Evolutionary conservation across 2,329 filamentous ascomycete species (phyloP), one percentile per base, ranked within the genome.

Genomic region (Cryphonectria parasitica): DNA sequence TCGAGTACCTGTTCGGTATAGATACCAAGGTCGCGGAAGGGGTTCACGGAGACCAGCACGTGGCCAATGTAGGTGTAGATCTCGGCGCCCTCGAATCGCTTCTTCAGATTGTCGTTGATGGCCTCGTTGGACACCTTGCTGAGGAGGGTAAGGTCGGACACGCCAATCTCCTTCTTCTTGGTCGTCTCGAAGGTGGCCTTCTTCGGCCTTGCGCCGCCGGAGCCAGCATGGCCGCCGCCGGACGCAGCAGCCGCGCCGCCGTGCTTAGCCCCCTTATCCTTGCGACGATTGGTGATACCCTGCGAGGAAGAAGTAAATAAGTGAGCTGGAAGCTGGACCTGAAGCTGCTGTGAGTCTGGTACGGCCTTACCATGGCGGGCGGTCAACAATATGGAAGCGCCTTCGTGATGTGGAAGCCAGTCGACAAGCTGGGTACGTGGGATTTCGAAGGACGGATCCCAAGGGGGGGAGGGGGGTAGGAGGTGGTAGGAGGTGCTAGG

Each of bases 11-110:
- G 85, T 75, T 98, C 95, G 81, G 95, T 98, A 83, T 99, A 99
- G 83, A 99, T 98, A 69, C 96, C 96, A 84, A 97, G 87, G 79
- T 99, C 96, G 79, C 94, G 91, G 82, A 99, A 99, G 49, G 96
- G 96, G 82, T 99, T 99, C 81, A 99, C 96, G 54, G 96, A 98
- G 76, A 99, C 96, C 87, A 99, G 83, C 82, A 99, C 96, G 91
- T 98, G 95, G 84, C 96, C 96, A 80, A 99, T 99, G 82, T 99
- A 99, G 79, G 96, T 99, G 85, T 99, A 99, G 81, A 99, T 99
- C 83, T 99, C 95, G 81, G 88, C 91, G 86, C 95, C 95, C 80
- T 98, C 94, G 82, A 99, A 99, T 73, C 96, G 91, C 85, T 98
- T 97, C 87, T 98, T 97, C 81, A 99, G 81, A 81, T 99, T 99